phyloP scores from a whole-genome alignment of 352 stramenopile species.

The Aphanomyces stellatus region DNA sequence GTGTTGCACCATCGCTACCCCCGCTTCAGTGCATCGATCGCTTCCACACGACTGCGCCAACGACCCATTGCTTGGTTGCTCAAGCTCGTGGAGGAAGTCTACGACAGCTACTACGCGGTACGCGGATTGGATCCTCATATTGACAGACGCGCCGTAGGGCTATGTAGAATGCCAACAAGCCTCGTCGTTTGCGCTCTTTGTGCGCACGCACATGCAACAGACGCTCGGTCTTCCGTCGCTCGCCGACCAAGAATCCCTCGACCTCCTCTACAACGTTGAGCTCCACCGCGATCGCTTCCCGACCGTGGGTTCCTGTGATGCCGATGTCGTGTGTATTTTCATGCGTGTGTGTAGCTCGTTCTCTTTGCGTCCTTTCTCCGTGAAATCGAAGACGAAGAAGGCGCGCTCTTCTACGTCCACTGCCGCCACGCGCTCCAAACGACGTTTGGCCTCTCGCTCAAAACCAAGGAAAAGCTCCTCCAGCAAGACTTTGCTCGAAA shows the following conservation, averaged over 20 bases:
- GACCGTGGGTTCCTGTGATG: conserved; percentile 19
- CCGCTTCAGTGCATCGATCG: conserved; percentile 36
- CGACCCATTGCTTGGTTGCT: conserved; percentile 59
- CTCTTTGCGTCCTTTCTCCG: conserved; percentile 58
- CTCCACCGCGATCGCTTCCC: conserved; percentile 34
- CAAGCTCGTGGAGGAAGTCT: conserved; percentile 51
- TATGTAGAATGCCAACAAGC: neutral
- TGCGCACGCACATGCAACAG: conserved; percentile 39
- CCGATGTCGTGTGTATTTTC: neutral
- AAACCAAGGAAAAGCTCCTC: conserved; percentile 44
- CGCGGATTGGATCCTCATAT: neutral
- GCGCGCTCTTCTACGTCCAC: conserved; percentile 52
- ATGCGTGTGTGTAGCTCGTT: conserved; percentile 23
- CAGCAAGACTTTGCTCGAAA: neutral
- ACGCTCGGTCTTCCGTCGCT: conserved; percentile 40
- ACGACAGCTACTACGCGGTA: conserved; percentile 30
- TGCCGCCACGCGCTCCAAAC: conserved; percentile 36
- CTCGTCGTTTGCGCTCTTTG: conserved; percentile 45
- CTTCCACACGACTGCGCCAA: conserved; percentile 21
- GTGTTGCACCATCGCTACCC: conserved; percentile 42
- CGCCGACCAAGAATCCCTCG: conserved; percentile 59
- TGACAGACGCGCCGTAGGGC: neutral
- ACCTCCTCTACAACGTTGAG: conserved; percentile 66
- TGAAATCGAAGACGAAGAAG: conserved; percentile 58
- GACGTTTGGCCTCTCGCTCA: conserved; percentile 45